Evolutionary conservation across 805 yeast genomes (phyloP), one percentile per base, ranked within the genome.

Genomic region (Myxozyma udenii): DNA sequence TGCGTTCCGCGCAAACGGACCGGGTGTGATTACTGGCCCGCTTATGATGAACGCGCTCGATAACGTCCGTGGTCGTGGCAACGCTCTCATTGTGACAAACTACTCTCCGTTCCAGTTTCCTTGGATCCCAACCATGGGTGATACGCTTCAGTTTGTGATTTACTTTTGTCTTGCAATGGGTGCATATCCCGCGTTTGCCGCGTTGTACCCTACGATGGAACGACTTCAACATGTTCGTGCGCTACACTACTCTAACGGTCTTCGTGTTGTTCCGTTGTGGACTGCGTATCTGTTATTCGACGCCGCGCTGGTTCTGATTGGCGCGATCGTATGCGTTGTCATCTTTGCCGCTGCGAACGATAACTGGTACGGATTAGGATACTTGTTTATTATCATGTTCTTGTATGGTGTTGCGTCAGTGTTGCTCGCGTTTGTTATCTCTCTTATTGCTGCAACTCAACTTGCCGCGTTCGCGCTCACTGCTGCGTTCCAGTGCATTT

Each of bases 391-490:
- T 9, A 49, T 63, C n/a, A 64, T 67, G 47, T 42, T 66, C 47
- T 51, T 68, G 22, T 68, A 66, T 45, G 68, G 68, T 2, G 40
- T 66, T 21, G 64, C 68, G 4, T 55, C 71, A 1, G 51, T 57
- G 21, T 52, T 64, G 22, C 37, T 66, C 16, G 58, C 70, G 1
- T 68, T 60, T 48, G 62, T 62, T 23, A 39, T 68, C 11, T 68
- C 71, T 28, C 57, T 68, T 33, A 41, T 68, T 43, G 69, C 66
- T 28, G 40, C 60, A 33, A 63, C 69, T 4, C 69, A 67, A 41
- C 51, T 68, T 24, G 69, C 83, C 2, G 71, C 72, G 2, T 68
- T 68, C 57, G 71, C 71, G 1, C 38, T 64, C 24, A 62, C 66
- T 2, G 71, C 71, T 5, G 68, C 68, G 28, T 57, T 60, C 45